A percentile compares a stretch with the other conserved stretches of the same genome.
Conservation (phyloP, 306 rosid genomes). For the Gastrolobium villosum region DNA sequence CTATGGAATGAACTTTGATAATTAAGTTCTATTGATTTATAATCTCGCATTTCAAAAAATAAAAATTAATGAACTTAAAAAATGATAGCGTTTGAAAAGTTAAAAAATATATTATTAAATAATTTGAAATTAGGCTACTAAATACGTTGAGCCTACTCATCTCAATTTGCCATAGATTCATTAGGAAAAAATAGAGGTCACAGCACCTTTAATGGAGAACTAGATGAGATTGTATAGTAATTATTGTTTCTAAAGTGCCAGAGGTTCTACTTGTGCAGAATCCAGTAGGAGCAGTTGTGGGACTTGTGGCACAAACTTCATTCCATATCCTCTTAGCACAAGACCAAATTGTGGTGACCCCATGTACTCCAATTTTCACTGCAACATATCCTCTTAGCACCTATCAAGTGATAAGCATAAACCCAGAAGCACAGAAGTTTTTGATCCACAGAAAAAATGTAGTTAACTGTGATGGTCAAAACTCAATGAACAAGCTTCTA, state of each 20-base stretch:
- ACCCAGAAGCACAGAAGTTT: constrained; percentile 56
- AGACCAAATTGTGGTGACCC: constrained; percentile 76
- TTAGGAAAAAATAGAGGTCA: not conserved
- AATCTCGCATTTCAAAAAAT: too few relatives aligned
- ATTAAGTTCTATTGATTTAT: not conserved
- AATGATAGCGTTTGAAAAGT: not conserved
- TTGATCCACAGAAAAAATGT: constrained; percentile 56
- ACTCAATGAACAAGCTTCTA: constrained; percentile 49
- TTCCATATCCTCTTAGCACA: constrained; percentile 83
- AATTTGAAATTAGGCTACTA: constrained; percentile 21
- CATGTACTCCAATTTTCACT: constrained; percentile 62
- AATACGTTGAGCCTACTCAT: not conserved
- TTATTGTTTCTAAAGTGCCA: constrained; percentile 35
- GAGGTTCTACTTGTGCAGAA: constrained; percentile 57
- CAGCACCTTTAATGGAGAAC: not conserved
- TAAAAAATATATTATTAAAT: not conserved
- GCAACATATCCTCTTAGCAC: constrained; percentile 60
- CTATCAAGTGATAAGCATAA: constrained; percentile 64
- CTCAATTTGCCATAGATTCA: not conserved
- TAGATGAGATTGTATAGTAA: constrained; percentile 8
- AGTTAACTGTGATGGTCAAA: constrained; percentile 53
- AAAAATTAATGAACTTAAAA: not conserved
- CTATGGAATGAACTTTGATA: not conserved
- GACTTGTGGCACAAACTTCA: constrained; percentile 78
- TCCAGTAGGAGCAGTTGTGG: constrained; percentile 63